phyloP scores from a whole-genome alignment of 371 early-diverging fungal species.

The Lichtheimia hyalospora region DNA sequence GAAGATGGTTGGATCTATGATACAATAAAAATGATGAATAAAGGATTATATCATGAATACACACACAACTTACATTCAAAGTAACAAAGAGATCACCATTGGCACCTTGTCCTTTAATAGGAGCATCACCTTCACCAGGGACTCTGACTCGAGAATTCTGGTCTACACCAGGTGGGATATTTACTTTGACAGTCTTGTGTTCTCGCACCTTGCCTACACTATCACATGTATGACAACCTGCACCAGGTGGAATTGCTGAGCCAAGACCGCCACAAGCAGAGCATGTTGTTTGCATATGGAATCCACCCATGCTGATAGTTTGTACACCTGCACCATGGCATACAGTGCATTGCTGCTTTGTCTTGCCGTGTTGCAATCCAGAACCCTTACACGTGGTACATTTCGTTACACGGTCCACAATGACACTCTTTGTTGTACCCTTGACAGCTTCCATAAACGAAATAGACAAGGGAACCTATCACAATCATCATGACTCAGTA shows the following conservation, averaged over 20 bases:
- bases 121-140: constrained; percentile 84
- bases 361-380: constrained; percentile 78
- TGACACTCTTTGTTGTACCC: constrained; percentile 68
- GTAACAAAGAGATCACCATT: constrained; percentile 84
- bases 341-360: constrained; percentile 61
- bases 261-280: constrained; percentile 85
- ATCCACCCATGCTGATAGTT: constrained; percentile 74
- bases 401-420: constrained; percentile 58
- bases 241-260: constrained; percentile 59
- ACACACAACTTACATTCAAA: constrained; percentile 58
- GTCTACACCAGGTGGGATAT: constrained; percentile 80
- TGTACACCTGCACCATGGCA: constrained; percentile 90
- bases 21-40: not conserved
- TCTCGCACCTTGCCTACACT: constrained; percentile 80
- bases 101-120: constrained; percentile 67
- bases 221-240: constrained; percentile 76
- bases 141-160: constrained; percentile 63
- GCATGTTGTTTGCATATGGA: constrained; percentile 86
- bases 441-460: constrained; percentile 90
- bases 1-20: constrained; percentile 58
- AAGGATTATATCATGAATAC: not conserved
- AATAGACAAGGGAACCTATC: constrained; percentile 54
- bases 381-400: constrained; percentile 81
- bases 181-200: constrained; percentile 67
- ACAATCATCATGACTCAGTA: not conserved